Base-by-base conservation (phyloP, 805 yeast genomes). In the Lipomyces yamadae region DNA sequence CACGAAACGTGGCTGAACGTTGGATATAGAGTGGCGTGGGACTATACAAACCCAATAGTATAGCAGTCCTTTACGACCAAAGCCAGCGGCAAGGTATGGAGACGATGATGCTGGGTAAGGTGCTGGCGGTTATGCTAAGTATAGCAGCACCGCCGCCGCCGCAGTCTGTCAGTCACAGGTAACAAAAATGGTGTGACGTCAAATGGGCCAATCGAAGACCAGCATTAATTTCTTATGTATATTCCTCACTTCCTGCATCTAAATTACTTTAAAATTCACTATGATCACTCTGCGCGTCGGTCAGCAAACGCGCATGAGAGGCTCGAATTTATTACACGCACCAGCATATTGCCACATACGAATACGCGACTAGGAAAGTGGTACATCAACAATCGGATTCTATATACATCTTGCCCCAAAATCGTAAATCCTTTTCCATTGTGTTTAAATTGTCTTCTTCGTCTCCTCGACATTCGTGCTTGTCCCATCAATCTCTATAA, bases 121-220 rank as follows among this genome's bases (percentile, higher is more conserved):
- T 18, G 60, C 24, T 33, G 64, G 64, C 64, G 64, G 64, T 56
- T 53, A 56, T 61, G 39, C 64, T 61, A 61, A 42, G 45, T 48
- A 29, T 61, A 61, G 64, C 63, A 61, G 64, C 63, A 61, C 33
- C 2, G 18, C 48, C 58, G 42, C 13, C 42, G 45, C 45, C 39
- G 2, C 5, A 15, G 34, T 11, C 58, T 42, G 29, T 32, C 29
- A 45, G 45, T 35, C 58, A 56, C 34, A 34, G 45, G 29, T 30
- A 42, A 42, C 48, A 11, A 15, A 4, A 2, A 7, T 42, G 24
- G 24, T 24, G 48, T 42, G 48, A 42, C 48, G 48, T 42, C 48
- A 42, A 15, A 37, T 11, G 15, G 13, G 15, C 39, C 39, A 37
- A 37, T 37, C 15, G 4, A 4, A 8, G 39, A 4, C 39, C 39